Evolutionary conservation across 306 rosid genomes (phyloP).

Genomic region (Cucumis melo): DNA sequence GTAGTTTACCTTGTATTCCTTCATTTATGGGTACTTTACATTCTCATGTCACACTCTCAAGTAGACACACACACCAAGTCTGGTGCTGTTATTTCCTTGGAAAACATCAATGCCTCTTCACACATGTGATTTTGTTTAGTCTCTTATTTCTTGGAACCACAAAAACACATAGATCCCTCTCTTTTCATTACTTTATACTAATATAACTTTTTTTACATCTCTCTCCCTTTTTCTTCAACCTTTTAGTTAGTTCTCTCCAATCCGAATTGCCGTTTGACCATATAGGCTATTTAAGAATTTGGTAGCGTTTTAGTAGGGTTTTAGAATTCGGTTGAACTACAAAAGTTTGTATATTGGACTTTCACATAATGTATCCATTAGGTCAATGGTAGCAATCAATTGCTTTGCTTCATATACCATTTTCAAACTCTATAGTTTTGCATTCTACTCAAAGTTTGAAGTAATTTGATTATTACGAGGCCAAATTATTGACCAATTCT

Average conservation of each 20-base stretch:
- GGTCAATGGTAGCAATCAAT: no score
- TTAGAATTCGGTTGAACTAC: background rate
- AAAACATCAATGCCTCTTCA: conserved; percentile 59
- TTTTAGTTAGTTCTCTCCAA: no score
- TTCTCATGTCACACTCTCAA: conserved; percentile 55
- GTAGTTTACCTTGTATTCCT: conserved; percentile 71
- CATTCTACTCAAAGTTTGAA: background rate
- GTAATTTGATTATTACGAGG: no score
- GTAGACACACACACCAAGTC: conserved; percentile 51
- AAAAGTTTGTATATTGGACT: no score
- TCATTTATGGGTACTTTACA: conserved; percentile 87
- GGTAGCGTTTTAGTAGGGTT: background rate
- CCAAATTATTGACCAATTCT: no score
- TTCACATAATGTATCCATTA: background rate
- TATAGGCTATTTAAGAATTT: background rate
- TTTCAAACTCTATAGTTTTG: background rate
- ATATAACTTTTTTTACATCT: background rate
- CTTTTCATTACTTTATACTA: background rate
- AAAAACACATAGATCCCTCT: background rate
- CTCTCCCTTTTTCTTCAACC: background rate
- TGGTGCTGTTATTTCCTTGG: conserved; percentile 76
- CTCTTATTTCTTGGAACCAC: background rate
- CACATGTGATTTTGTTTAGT: background rate
- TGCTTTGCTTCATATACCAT: background rate
- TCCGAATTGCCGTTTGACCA: background rate